Percentiles rank a stretch among this genome's conserved stretches.
Evolutionary conservation across 2,329 filamentous ascomycete species (phyloP).

Genomic region (Zymoseptoria brevis): DNA sequence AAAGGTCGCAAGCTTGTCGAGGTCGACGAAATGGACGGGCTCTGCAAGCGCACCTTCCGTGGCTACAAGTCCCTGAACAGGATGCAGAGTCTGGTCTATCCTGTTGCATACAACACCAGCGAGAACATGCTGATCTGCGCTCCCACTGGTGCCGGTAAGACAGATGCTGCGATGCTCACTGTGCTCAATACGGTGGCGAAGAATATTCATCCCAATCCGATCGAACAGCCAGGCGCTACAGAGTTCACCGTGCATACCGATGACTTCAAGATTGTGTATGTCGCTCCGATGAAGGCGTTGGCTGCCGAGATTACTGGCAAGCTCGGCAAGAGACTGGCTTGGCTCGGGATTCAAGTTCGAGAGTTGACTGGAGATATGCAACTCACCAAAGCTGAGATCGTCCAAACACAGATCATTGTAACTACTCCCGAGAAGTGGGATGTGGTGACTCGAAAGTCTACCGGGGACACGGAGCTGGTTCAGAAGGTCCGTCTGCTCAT

Average conservation of each 20-base stretch:
- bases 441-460: conserved; percentile 93
- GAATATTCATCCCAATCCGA: conserved; percentile 71
- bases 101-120: conserved; percentile 87
- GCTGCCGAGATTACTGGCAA: conserved; percentile 96
- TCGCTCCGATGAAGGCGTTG: conserved; percentile 96
- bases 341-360: conserved; percentile 85
- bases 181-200: conserved; percentile 85
- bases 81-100: conserved; percentile 96
- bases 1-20: conserved; percentile 66
- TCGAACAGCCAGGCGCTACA: conserved; percentile 61
- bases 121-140: conserved; percentile 99
- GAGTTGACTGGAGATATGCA: conserved; percentile 99
- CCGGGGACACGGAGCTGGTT: conserved; percentile 92
- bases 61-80: conserved; percentile 90
- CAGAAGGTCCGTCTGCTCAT: conserved; percentile 94
- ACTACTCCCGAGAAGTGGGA: conserved; percentile 99
- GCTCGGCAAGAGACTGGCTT: conserved; percentile 79
- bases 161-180: conserved; percentile 93
- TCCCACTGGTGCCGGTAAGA: conserved; percentile 91
- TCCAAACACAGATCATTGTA: conserved; percentile 94
- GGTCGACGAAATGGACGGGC: conserved; percentile 75
- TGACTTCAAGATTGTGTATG: conserved; percentile 97
- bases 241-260: conserved; percentile 78
- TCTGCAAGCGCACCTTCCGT: conserved; percentile 86
- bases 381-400: conserved; percentile 89